A percentile compares a stretch with the other conserved stretches of the same genome.
Evolutionary conservation across 2,329 filamentous ascomycete species (phyloP).

Genomic region (Trichoderma sp.): DNA sequence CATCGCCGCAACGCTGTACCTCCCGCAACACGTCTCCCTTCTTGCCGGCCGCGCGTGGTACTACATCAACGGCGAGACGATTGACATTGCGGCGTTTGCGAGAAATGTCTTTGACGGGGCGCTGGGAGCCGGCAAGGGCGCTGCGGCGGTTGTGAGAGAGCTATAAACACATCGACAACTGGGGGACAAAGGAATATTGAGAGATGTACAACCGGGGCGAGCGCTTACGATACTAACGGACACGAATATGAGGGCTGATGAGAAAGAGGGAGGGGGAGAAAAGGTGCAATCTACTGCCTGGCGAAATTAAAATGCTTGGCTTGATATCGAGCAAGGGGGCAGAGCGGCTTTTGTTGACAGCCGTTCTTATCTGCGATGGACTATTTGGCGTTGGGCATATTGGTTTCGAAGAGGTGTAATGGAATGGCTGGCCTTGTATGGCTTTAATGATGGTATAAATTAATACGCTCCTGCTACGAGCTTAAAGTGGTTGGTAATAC

Average conservation of each 20-base stretch:
- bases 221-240: constrained; percentile 9
- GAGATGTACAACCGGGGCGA: not conserved
- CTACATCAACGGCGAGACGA: constrained; percentile 85
- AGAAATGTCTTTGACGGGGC: constrained; percentile 35
- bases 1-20: constrained; percentile 86
- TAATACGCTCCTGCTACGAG: not conserved
- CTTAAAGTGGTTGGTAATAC: not conserved
- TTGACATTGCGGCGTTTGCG: constrained; percentile 46
- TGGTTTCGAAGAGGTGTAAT: not conserved
- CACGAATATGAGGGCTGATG: not conserved
- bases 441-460: constrained; percentile 19
- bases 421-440: constrained; percentile 7
- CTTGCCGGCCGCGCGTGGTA: constrained; percentile 87
- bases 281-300: not conserved
- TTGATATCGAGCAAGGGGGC: not conserved
- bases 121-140: constrained; percentile 28
- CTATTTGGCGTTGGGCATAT: constrained; percentile 12
- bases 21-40: constrained; percentile 84
- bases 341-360: not conserved
- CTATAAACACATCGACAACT: constrained; percentile 30
- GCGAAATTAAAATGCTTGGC: not conserved
- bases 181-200: not conserved
- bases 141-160: constrained; percentile 36
- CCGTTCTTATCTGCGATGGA: not conserved
- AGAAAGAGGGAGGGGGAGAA: not conserved